Percentiles rank a stretch among this genome's conserved stretches.
Evolutionary conservation across 148 eudicot species (phyloP).

Genomic region (Camellia sinensis): DNA sequence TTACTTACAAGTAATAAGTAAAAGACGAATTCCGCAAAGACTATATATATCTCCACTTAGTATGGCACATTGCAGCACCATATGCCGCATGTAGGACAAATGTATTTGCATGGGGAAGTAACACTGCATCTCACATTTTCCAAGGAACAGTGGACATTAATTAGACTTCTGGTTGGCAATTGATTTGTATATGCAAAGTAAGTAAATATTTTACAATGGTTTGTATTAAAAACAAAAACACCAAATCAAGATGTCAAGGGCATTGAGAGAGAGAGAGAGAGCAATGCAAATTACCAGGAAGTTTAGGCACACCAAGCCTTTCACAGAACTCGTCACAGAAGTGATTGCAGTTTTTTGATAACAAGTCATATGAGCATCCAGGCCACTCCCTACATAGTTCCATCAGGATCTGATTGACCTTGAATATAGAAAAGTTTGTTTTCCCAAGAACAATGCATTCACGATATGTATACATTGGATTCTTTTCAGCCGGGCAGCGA

Average conservation of each 20-base stretch:
- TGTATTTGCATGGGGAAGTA: neutral
- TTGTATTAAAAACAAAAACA: neutral
- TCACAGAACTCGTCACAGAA: slow-evolving; percentile 92
- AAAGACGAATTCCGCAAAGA: neutral
- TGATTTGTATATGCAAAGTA: neutral
- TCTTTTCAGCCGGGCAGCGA: slow-evolving; percentile 80
- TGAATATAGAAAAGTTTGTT: slow-evolving; percentile 53
- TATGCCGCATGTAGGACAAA: neutral
- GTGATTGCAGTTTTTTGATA: slow-evolving; percentile 93
- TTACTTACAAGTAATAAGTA: too few species aligned
- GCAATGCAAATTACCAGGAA: slow-evolving; percentile 61
- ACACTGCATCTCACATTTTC: neutral
- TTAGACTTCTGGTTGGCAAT: neutral
- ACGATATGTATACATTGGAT: slow-evolving; percentile 93
- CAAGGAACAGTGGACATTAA: neutral
- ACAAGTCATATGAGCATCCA: slow-evolving; percentile 76
- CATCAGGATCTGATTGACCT: slow-evolving; percentile 73
- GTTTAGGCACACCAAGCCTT: slow-evolving; percentile 79
- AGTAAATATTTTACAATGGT: neutral
- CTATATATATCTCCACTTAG: neutral
- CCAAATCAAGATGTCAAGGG: neutral
- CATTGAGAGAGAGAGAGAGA: neutral
- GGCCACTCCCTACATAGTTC: slow-evolving; percentile 98
- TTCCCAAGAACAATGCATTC: slow-evolving; percentile 77
- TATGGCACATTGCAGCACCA: slow-evolving; percentile 3